Conservation (phyloP, 345 rosid genomes). For the Turritis glabra region DNA sequence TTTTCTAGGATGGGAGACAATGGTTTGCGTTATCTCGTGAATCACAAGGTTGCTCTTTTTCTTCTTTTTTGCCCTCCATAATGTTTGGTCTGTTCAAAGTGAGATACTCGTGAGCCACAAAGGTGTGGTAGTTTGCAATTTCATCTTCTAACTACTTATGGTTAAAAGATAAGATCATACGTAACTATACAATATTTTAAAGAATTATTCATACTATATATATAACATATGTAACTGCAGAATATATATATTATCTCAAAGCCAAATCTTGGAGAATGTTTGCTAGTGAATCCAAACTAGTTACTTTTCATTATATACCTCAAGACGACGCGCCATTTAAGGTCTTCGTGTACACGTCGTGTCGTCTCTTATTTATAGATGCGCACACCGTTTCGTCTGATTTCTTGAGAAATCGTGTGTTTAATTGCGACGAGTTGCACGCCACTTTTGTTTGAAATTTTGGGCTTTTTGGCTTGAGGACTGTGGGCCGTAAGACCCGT, state of each 20-base stretch:
- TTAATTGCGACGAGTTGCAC: background rate
- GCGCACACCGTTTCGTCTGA: too few relatives aligned
- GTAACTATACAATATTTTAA: background rate
- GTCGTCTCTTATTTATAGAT: too few relatives aligned
- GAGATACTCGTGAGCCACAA: slow-evolving; percentile 41
- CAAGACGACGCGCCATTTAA: too few relatives aligned
- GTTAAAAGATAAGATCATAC: slow-evolving; percentile 14
- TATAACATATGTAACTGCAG: background rate
- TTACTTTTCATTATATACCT: too few relatives aligned
- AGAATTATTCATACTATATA: slow-evolving; percentile 1
- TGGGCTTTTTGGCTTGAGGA: background rate
- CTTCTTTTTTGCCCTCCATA: slow-evolving; percentile 10
- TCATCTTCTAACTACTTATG: slow-evolving; percentile 33
- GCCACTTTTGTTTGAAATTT: background rate
- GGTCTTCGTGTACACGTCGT: too few relatives aligned
- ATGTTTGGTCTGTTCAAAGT: slow-evolving; percentile 41
- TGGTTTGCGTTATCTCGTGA: slow-evolving; percentile 37
- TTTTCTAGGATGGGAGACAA: slow-evolving; percentile 3
- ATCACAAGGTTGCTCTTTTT: slow-evolving; percentile 19
- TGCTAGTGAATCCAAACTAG: background rate
- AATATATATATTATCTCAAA: background rate
- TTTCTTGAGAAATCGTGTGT: background rate
- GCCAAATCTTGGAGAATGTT: slow-evolving; percentile 8
- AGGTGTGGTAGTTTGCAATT: slow-evolving; percentile 38
- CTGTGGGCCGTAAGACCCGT: background rate